Conservation (phyloP, 805 yeast genomes). For the Ogataea thermomethanolica region DNA sequence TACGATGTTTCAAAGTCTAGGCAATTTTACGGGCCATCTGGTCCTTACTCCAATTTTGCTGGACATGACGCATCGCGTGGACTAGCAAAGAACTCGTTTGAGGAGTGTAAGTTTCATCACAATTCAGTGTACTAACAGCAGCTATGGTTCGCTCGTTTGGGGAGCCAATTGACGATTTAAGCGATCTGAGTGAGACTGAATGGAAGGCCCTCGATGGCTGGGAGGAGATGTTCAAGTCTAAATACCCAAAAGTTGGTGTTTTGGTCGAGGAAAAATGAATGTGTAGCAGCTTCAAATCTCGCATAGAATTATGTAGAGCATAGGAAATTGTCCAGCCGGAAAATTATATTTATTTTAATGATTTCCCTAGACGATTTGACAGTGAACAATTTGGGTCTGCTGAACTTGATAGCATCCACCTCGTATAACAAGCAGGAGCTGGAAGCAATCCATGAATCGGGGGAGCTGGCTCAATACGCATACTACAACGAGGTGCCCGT, state of each 20-base stretch:
- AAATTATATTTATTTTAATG: background rate
- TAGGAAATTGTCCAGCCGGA: too few species aligned
- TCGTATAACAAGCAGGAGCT: conserved; percentile 52
- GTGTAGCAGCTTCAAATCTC: background rate
- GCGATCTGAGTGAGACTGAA: conserved; percentile 60
- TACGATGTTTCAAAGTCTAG: conserved; percentile 80
- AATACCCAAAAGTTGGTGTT: conserved; percentile 79
- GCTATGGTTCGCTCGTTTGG: conserved; percentile 63
- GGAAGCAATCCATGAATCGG: conserved; percentile 41
- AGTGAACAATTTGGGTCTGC: conserved; percentile 53
- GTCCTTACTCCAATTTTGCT: conserved; percentile 91
- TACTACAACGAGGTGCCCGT: conserved; percentile 77
- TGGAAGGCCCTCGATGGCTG: conserved; percentile 71
- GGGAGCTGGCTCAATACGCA: conserved; percentile 51
- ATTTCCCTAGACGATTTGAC: conserved; percentile 59
- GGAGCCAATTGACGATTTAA: conserved; percentile 71
- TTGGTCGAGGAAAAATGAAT: conserved; percentile 41
- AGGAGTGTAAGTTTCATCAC: conserved; percentile 35
- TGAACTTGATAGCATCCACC: conserved; percentile 58
- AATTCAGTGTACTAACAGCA: conserved; percentile 7
- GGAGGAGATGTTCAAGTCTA: conserved; percentile 77
- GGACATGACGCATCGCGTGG: conserved; percentile 96
- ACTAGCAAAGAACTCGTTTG: conserved; percentile 84
- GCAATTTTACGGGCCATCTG: conserved; percentile 91
- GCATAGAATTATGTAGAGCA: too few species aligned